Percentiles rank a stretch among this genome's conserved stretches.
Evolutionary conservation across 2,329 filamentous ascomycete species (phyloP).

Genomic region (Thelonectria olida): DNA sequence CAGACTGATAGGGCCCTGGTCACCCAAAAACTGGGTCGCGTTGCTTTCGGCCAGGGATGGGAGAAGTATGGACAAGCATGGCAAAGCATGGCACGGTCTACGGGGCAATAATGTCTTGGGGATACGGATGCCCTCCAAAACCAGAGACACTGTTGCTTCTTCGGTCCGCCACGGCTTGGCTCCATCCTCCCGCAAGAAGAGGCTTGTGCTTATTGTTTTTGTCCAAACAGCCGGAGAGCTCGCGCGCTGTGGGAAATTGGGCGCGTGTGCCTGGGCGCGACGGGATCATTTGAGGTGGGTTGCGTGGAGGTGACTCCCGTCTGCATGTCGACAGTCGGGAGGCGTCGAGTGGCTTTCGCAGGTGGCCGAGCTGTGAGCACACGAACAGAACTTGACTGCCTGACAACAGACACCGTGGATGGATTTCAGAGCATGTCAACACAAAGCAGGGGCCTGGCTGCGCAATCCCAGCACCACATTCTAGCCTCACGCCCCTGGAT

Average conservation of each 20-base stretch:
- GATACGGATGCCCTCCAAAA: conserved; percentile 9
- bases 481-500: conserved; percentile 34
- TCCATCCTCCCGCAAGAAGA: conserved; percentile 21
- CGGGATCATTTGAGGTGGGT: neutral
- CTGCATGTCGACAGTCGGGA: conserved; percentile 8
- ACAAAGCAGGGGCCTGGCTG: conserved; percentile 26
- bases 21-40: conserved; percentile 28
- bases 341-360: conserved; percentile 25
- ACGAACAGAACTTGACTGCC: conserved; percentile 18
- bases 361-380: conserved; percentile 32
- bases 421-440: conserved; percentile 32
- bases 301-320: neutral
- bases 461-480: conserved; percentile 26
- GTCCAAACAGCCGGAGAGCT: neutral
- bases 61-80: conserved; percentile 21
- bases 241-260: conserved; percentile 17
- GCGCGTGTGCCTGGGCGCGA: conserved; percentile 18
- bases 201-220: conserved; percentile 27
- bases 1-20: conserved; percentile 29
- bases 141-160: conserved; percentile 19
- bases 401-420: conserved; percentile 23
- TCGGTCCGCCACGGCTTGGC: conserved; percentile 9
- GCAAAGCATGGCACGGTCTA: conserved; percentile 22
- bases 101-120: conserved; percentile 1
- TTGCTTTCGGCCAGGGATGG: conserved; percentile 29